Conservation (phyloP, 2,329 filamentous ascomycete genomes). For the Aspergillus oerlinghausenensis region DNA sequence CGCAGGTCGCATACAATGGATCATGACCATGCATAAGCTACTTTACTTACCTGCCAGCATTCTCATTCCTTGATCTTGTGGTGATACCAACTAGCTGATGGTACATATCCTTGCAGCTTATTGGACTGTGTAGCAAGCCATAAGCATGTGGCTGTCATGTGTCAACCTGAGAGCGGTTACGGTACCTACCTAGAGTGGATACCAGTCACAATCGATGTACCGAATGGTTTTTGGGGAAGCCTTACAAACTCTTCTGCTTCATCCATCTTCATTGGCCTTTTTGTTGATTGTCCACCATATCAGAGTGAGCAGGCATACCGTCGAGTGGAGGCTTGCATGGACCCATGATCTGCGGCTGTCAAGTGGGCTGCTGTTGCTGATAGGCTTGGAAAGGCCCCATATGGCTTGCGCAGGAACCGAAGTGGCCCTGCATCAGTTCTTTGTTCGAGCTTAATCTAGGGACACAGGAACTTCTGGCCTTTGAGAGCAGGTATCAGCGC, state of each 20-base stretch:
- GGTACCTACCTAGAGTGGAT: background rate
- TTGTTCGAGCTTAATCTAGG: conserved; percentile 2
- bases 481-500: background rate
- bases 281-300: background rate
- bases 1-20: background rate
- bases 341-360: conserved; percentile 12
- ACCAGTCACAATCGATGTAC: background rate
- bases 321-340: background rate
- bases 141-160: background rate
- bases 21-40: background rate
- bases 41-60: background rate
- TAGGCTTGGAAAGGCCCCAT: conserved; percentile 8
- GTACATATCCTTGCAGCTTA: background rate
- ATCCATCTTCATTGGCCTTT: background rate
- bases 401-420: conserved; percentile 23
- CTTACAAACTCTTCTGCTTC: background rate
- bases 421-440: conserved; percentile 10
- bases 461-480: background rate
- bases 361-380: conserved; percentile 1
- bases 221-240: background rate
- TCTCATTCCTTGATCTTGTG: background rate
- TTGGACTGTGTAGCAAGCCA: background rate
- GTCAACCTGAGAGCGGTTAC: background rate
- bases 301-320: background rate
- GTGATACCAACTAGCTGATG: background rate